Evolutionary conservation across 2,329 filamentous ascomycete species (phyloP), one percentile per base, ranked within the genome.

Genomic region (Colletotrichum lentis): DNA sequence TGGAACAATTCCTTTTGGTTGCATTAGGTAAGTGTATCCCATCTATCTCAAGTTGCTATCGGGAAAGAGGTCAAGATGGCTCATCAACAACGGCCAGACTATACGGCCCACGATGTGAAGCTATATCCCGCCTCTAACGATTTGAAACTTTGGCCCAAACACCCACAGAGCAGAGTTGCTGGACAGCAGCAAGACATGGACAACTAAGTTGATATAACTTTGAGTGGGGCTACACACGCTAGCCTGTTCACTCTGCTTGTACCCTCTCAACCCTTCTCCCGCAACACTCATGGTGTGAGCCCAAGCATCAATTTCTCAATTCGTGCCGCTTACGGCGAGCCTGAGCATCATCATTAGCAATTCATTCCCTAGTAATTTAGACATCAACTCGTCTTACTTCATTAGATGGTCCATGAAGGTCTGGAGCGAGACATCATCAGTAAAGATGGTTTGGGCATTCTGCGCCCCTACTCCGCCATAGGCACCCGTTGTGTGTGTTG

Each of bases 391-490:
- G 16, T 39, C 90, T 81, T 85, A 94, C 93, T 99, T 99, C 96
- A 99, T 99, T 78, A 99, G 84, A 81, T 98, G 94, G 76, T 99
- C 96, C 96, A 99, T 99, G 78, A 99, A 99, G 1, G 95, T 98
- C 80, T 98, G 95, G 77, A 99, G 83, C 62, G 94, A 97, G 62
- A 99, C 96, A 79, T 99, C 96, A 76, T 99, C 96, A 0, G 96
- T 99, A 82, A 99, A 99, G 74, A 99, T 99, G 5, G 96, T 99
- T 80, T 99, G 96, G 10, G 95, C 94, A 54, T 91, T 94, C 76
- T 95, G 92, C 3, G 87, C 86, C 37, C 91, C 89, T 56, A 95
- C 92, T 70, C 94, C 94, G 64, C 96, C 96, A 76, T 97, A 98
- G 14, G 92, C 91, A 61, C 93, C 93, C 0, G 91, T 94, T 0